phyloP scores from a whole-genome alignment of 805 yeast species.

The Cyberlindnera euphorbiiphila region DNA sequence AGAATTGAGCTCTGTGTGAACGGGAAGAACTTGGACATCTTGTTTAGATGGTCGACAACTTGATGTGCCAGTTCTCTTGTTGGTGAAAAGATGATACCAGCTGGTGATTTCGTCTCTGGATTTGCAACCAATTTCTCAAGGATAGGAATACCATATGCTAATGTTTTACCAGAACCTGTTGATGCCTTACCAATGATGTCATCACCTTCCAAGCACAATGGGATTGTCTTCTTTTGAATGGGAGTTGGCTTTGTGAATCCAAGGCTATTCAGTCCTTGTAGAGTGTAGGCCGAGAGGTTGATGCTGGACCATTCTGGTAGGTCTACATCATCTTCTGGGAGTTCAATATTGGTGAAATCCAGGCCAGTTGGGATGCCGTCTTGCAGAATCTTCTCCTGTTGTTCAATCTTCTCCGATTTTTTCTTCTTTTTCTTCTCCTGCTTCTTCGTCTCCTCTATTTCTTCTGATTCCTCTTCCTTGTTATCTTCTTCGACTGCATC shows the following conservation, averaged over 20 bases:
- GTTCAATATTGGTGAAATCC: constrained; percentile 31
- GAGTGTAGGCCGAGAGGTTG: constrained; percentile 48
- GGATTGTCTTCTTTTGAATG: constrained; percentile 75
- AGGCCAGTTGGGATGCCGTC: constrained; percentile 24
- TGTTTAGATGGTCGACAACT: constrained; percentile 74
- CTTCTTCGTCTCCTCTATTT: constrained; percentile 20
- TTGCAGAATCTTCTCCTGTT: constrained; percentile 19
- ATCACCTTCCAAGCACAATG: constrained; percentile 63
- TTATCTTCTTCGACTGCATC: constrained; percentile 25
- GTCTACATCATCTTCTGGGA: constrained; percentile 35
- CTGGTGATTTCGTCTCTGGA: constrained; percentile 40
- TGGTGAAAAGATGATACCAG: constrained; percentile 85
- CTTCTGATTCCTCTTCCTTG: constrained; percentile 18
- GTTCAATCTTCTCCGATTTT: constrained; percentile 16
- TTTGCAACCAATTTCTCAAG: constrained; percentile 54
- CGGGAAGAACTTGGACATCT: constrained; percentile 48
- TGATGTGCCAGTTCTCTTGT: constrained; percentile 96
- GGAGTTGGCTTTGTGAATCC: constrained; percentile 74
- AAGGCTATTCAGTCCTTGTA: constrained; percentile 57
- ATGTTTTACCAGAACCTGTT: constrained; percentile 96
- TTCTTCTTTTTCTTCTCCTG: constrained; percentile 21
- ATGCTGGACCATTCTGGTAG: constrained; percentile 59
- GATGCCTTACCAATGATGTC: constrained; percentile 96
- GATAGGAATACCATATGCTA: constrained; percentile 93
- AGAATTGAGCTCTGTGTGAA: constrained; percentile 55